Percentiles rank a stretch among this genome's conserved stretches.
phyloP scores from a whole-genome alignment of 1,284 basidiomycete genomes.

The Ceraceosorus guamensis region DNA sequence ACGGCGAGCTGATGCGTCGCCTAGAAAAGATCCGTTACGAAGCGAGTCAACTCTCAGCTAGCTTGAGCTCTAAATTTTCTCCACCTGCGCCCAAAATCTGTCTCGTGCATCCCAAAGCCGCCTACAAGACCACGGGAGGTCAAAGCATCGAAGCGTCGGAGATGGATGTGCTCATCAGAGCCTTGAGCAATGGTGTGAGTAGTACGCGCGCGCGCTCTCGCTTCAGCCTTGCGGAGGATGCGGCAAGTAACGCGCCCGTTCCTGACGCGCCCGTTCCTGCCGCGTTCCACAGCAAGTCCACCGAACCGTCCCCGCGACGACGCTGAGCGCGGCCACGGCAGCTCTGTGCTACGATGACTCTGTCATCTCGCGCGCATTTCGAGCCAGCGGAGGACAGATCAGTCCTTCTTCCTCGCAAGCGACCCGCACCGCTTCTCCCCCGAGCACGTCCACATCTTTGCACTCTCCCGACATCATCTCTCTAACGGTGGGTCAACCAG shows the following conservation, averaged over 20 bases:
- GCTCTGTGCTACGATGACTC: neutral
- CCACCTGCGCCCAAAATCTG: conserved; percentile 44
- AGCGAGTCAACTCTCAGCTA: conserved; percentile 17
- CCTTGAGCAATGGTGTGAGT: conserved; percentile 14
- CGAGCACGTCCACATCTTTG: conserved; percentile 5
- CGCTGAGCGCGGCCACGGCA: conserved; percentile 35
- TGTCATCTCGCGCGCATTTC: conserved; percentile 3
- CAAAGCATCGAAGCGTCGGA: conserved; percentile 6
- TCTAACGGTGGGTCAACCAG: conserved; percentile 42
- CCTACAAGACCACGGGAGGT: conserved; percentile 32
- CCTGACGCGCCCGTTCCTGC: too few relatives aligned
- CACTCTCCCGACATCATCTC: neutral
- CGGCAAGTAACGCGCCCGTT: conserved; percentile 10
- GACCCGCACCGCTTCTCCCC: neutral
- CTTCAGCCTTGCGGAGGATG: neutral
- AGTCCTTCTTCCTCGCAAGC: conserved; percentile 20
- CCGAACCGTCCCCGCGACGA: conserved; percentile 21
- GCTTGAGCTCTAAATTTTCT: conserved; percentile 16
- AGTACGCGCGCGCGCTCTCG: neutral
- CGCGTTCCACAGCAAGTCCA: conserved; percentile 26
- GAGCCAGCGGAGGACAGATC: conserved; percentile 9
- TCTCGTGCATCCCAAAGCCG: conserved; percentile 28
- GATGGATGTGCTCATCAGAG: conserved; percentile 35
- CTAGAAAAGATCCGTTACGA: conserved; percentile 28
- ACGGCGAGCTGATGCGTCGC: conserved; percentile 16